Percentiles rank a stretch among this genome's conserved stretches.
These are phyloP conservation scores for Talaromyces adpressus DNA, from an alignment of 495 filamentous ascomycete genomes.

Conservation along the genomic window DNA sequence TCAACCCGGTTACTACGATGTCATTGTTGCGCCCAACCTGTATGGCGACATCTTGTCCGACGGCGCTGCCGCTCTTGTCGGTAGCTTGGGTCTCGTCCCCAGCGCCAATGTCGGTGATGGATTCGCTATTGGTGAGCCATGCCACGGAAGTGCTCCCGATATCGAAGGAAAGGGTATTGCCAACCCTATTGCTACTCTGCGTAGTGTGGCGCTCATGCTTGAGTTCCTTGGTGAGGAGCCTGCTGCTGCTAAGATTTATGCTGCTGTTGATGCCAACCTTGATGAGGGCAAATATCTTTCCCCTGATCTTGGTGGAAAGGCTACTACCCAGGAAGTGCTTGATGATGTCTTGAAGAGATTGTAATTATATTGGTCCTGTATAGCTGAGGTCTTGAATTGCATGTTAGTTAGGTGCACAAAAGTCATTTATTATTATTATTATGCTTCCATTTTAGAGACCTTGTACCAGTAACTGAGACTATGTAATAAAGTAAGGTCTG, in stretches of 20 bases:
- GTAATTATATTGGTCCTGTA: constrained; percentile 34
- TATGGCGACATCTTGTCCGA: constrained; percentile 97
- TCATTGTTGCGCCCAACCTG: constrained; percentile 95
- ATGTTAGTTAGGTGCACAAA: not conserved
- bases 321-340: constrained; percentile 82
- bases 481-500: too few species aligned
- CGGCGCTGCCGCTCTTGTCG: constrained; percentile 90
- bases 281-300: constrained; percentile 75
- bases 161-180: constrained; percentile 89
- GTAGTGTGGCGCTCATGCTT: constrained; percentile 89
- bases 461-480: too few species aligned
- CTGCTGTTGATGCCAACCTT: constrained; percentile 86
- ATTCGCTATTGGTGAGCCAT: constrained; percentile 97
- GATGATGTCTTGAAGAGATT: constrained; percentile 82
- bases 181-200: constrained; percentile 91
- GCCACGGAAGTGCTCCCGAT: constrained; percentile 92
- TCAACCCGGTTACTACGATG: constrained; percentile 88
- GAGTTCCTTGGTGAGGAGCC: constrained; percentile 84
- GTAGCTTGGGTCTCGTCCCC: constrained; percentile 90
- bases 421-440: too few species aligned
- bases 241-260: constrained; percentile 83
- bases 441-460: too few species aligned
- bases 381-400: not conserved
- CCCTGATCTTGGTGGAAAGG: constrained; percentile 87
- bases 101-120: constrained; percentile 90